phyloP scores from a whole-genome alignment of 2,329 filamentous ascomycete genomes.

The Boeremia lycopersici region DNA sequence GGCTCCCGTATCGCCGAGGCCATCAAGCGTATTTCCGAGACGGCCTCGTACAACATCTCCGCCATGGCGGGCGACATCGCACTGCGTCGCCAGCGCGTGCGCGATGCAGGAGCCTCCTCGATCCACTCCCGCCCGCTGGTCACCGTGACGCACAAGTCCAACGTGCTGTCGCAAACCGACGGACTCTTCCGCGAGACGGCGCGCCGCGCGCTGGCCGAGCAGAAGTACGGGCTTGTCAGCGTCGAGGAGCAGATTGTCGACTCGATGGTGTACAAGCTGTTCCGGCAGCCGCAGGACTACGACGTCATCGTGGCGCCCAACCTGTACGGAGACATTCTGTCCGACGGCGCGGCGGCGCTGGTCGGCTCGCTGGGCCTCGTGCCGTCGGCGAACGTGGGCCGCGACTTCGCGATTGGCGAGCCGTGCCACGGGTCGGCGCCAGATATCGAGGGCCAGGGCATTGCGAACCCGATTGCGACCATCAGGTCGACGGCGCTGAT shows the following conservation, averaged over 20 bases:
- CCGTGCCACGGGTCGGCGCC: conserved; percentile 96
- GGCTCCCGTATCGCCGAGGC: conserved; percentile 89
- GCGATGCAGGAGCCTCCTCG: conserved; percentile 62
- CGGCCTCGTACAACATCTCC: conserved; percentile 83
- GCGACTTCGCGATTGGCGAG: conserved; percentile 94
- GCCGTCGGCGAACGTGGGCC: conserved; percentile 92
- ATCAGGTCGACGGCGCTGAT: conserved; percentile 89
- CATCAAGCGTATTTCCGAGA: conserved; percentile 94
- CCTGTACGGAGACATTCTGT: conserved; percentile 95
- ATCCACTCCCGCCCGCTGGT: conserved; percentile 76
- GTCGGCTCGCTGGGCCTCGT: conserved; percentile 92
- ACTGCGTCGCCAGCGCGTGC: conserved; percentile 79
- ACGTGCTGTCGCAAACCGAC: conserved; percentile 95
- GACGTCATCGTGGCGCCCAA: conserved; percentile 98
- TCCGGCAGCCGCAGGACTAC: conserved; percentile 92
- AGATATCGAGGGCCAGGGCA: conserved; percentile 89
- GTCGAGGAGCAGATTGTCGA: conserved; percentile 99
- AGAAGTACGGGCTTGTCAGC: conserved; percentile 66
- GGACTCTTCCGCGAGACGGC: conserved; percentile 88
- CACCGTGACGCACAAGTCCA: conserved; percentile 98
- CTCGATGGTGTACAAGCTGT: conserved; percentile 99
- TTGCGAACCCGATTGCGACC: conserved; percentile 96
- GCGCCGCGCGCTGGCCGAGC: conserved; percentile 70
- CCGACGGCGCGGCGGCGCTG: conserved; percentile 91
- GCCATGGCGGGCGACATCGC: conserved; percentile 96